A percentile compares a stretch with the other conserved stretches of the same genome.
Conservation (phyloP, 2,329 filamentous ascomycete genomes). For the Hypoxylon sp. region DNA sequence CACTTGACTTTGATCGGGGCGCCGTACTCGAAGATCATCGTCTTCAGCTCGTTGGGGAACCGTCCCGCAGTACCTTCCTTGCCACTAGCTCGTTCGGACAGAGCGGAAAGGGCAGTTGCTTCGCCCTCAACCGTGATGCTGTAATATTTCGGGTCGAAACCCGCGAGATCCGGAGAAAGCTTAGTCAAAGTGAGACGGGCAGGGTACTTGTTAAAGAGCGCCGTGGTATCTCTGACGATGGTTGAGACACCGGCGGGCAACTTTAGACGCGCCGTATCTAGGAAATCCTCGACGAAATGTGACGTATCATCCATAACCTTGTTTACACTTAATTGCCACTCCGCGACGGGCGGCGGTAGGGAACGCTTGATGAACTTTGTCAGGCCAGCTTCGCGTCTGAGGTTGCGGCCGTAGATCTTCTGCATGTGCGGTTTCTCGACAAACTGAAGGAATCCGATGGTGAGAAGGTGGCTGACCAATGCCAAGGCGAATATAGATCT, state of each 20-base stretch:
- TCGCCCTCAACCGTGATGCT: conserved; percentile 79
- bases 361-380: conserved; percentile 91
- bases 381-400: conserved; percentile 88
- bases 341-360: conserved; percentile 83
- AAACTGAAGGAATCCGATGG: conserved; percentile 87
- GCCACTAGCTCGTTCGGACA: conserved; percentile 72
- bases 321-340: conserved; percentile 88
- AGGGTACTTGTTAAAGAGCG: conserved; percentile 90
- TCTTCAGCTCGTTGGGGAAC: conserved; percentile 76
- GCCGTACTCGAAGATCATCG: conserved; percentile 87
- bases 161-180: conserved; percentile 82
- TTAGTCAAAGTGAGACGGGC: conserved; percentile 85
- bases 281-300: conserved; percentile 89
- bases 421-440: conserved; percentile 98
- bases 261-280: conserved; percentile 87
- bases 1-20: conserved; percentile 90
- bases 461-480: conserved; percentile 85
- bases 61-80: conserved; percentile 79
- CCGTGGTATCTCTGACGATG: conserved; percentile 87
- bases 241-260: conserved; percentile 87
- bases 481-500: conserved; percentile 87
- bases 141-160: conserved; percentile 83
- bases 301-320: conserved; percentile 86
- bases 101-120: conserved; percentile 61
- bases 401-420: conserved; percentile 88